Conservation (phyloP, 2,329 filamentous ascomycete species). For the Colletotrichum sublineola region DNA sequence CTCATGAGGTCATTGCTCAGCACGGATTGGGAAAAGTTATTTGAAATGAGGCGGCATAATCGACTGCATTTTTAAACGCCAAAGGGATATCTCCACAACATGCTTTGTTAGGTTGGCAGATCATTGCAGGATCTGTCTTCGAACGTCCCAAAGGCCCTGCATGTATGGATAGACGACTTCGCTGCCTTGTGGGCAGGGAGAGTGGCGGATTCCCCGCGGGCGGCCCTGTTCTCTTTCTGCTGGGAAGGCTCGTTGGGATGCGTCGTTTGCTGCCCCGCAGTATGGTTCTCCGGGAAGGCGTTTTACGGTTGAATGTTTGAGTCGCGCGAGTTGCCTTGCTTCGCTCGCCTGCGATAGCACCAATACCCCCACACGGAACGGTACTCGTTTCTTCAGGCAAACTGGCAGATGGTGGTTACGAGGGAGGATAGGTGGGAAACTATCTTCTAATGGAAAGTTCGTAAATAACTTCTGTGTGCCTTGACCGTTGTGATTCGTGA, state of each 20-base stretch:
- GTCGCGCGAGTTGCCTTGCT: conserved; percentile 52
- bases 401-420: conserved; percentile 42
- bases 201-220: conserved; percentile 55
- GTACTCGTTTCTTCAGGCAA: conserved; percentile 52
- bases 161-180: conserved; percentile 42
- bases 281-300: conserved; percentile 52
- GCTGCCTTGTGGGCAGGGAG: conserved; percentile 53
- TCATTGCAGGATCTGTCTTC: conserved; percentile 22
- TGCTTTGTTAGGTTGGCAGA: conserved; percentile 33
- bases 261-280: conserved; percentile 39
- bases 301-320: conserved; percentile 56
- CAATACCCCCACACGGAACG: conserved; percentile 56
- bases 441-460: conserved; percentile 41
- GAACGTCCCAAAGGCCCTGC: conserved; percentile 22
- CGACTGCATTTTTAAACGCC: conserved; percentile 42
- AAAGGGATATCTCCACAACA: conserved; percentile 39
- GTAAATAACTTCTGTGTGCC: neutral
- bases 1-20: conserved; percentile 41
- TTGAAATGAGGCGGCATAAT: conserved; percentile 42
- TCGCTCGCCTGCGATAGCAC: conserved; percentile 43
- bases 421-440: conserved; percentile 33
- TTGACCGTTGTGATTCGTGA: neutral
- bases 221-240: conserved; percentile 45
- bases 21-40: conserved; percentile 44
- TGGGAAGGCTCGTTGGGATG: conserved; percentile 36